Base-by-base conservation (phyloP, 2,329 filamentous ascomycete genomes). In the Hypoxylon sp. region DNA sequence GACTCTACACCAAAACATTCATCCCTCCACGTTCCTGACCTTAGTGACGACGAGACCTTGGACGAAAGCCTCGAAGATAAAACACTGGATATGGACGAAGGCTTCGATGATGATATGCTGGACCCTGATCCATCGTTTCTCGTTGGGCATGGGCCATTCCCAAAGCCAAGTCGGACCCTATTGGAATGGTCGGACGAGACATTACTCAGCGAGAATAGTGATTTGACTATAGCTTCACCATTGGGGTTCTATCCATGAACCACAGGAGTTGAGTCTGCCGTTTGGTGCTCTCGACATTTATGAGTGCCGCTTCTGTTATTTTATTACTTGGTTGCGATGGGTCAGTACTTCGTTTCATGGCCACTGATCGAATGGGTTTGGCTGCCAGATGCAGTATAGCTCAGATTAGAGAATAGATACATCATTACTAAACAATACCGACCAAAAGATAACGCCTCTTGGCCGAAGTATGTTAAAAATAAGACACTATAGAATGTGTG, bases 221-320 rank as follows among this genome's bases (percentile, higher is more conserved):
- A 73, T 26, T 53, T 64, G 52, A 54, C 67, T 46, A 64, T 72
- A 62, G 67, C 66, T 39, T 71, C 70, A 35, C 50, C 66, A 37
- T 44, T 75, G 63, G 58, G 66, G 19, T 72, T 61, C 47, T 31
- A 64, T 29, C 44, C 63, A 26, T 73, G 37, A 68, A 13, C 10
- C 24, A 19, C 13, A 11, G 39, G 3, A 35, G 31, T 48, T 13
- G 22, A 29, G n/a, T 42, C 24, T 11, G 8, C 26, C 5, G 44
- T 19, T 26, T 37, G 11, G 54, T 37, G 26, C 29, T 46, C 26
- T 42, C 13, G 10, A 17, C 17, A 39, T 44, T 31, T 33, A 31
- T 19, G 5, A 31, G 35, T 51, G 44, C 55, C 14, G 24, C 26
- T 24, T 53, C 22, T 37, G 6, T 37, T 31, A 8, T 4, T 26